A percentile compares a stretch with the other conserved stretches of the same genome.
These are phyloP conservation scores for Hansenula anomala DNA, from an alignment of 1,139 yeast genomes.

Conservation along the genomic window DNA sequence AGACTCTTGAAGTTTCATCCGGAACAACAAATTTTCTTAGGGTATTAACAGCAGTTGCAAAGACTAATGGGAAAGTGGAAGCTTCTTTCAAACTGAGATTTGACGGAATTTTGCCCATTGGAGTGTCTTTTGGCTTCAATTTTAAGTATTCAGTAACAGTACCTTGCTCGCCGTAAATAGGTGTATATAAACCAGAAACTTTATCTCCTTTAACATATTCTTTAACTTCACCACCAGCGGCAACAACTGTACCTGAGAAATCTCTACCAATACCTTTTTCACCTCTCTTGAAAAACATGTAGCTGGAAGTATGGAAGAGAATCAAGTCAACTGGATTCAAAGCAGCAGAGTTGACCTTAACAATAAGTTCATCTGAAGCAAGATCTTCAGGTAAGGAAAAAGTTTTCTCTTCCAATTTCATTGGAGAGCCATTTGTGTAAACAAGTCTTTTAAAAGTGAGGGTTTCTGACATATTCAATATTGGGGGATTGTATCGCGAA, in stretches of 20 bases:
- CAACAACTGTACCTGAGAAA: slow-evolving; percentile 70
- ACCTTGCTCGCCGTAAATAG: slow-evolving; percentile 47
- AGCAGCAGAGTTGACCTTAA: slow-evolving; percentile 57
- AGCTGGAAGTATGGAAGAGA: slow-evolving; percentile 11
- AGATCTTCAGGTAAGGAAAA: too few species aligned
- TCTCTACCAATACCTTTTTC: slow-evolving; percentile 52
- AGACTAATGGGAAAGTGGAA: slow-evolving; percentile 50
- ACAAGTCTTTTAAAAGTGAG: too few species aligned
- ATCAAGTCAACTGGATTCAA: slow-evolving; percentile 66
- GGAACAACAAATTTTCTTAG: slow-evolving; percentile 18
- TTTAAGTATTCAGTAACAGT: slow-evolving; percentile 53
- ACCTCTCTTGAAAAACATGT: slow-evolving; percentile 5
- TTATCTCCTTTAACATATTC: slow-evolving; percentile 59
- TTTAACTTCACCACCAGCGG: slow-evolving; percentile 58
- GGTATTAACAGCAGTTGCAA: slow-evolving; percentile 39
- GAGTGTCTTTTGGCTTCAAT: slow-evolving; percentile 16
- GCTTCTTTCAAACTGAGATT: slow-evolving; percentile 49
- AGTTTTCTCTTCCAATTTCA: too few species aligned
- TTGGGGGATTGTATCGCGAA: too few species aligned
- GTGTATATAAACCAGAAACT: slow-evolving; percentile 21
- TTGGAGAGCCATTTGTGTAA: too few species aligned
- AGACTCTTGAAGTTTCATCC: slow-evolving; percentile 27
- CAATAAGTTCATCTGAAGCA: slow-evolving; percentile 23
- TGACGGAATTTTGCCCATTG: slow-evolving; percentile 33
- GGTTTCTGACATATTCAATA: too few species aligned